Evolutionary conservation across 345 rosid species (phyloP).

Genomic region (Salix viminalis): DNA sequence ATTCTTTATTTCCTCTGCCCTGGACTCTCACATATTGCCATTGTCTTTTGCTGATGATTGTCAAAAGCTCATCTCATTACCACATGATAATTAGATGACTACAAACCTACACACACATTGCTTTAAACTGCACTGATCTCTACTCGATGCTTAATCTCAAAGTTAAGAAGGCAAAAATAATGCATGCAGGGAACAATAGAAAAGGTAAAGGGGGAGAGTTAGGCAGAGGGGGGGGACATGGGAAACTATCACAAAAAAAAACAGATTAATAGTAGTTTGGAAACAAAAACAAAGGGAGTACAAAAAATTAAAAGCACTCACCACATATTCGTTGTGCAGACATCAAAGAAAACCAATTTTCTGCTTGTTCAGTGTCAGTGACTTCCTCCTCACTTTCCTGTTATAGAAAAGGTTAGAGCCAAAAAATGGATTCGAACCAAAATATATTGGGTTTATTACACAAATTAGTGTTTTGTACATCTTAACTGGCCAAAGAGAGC

Average conservation of each 20-base stretch:
- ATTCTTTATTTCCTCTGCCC: neutral
- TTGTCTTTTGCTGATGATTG: neutral
- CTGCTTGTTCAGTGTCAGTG: conserved; percentile 96
- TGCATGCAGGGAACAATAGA: neutral
- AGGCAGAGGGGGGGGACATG: neutral
- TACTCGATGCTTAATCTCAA: neutral
- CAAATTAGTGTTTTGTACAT: neutral
- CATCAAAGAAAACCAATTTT: conserved; percentile 98
- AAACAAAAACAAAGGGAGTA: neutral
- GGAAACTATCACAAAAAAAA: neutral
- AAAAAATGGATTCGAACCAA: neutral
- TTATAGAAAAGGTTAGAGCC: conserved; percentile 6
- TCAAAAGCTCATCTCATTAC: neutral
- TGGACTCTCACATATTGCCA: neutral
- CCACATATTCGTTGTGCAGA: conserved; percentile 99
- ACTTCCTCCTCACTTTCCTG: conserved; percentile 98
- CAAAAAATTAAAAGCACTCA: conserved; percentile 23
- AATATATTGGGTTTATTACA: neutral
- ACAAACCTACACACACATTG: neutral
- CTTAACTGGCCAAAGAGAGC: neutral
- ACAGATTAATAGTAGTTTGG: neutral
- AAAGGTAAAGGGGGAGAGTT: neutral
- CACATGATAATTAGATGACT: neutral
- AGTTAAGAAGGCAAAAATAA: neutral
- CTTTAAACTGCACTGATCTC: neutral